Percentiles rank a stretch among this genome's conserved stretches.
These are phyloP conservation scores for Hysterium pulicare DNA, from an alignment of 2,329 filamentous ascomycete species.

Conservation along the genomic window DNA sequence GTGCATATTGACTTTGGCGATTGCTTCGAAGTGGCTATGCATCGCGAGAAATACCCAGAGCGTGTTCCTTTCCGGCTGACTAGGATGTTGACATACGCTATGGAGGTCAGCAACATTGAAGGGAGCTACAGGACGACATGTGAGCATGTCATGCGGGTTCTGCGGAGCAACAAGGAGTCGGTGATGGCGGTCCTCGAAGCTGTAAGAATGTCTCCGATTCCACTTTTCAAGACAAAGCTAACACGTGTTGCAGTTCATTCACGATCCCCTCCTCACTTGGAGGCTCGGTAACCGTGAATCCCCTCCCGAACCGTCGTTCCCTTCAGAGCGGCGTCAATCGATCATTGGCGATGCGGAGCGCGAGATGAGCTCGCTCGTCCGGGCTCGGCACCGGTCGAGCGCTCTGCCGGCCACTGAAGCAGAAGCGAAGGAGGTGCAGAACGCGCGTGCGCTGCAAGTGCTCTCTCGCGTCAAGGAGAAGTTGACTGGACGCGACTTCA, in stretches of 20 bases:
- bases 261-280: conserved; percentile 98
- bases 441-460: conserved; percentile 87
- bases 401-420: conserved; percentile 38
- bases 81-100: conserved; percentile 97
- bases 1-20: conserved; percentile 99
- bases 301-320: conserved; percentile 58
- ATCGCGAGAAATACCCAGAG: conserved; percentile 98
- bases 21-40: conserved; percentile 99
- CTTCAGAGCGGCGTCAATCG: conserved; percentile 58
- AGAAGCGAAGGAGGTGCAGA: conserved; percentile 72
- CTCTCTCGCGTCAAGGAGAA: conserved; percentile 92
- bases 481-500: conserved; percentile 90
- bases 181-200: conserved; percentile 98
- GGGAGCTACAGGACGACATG: conserved; percentile 97
- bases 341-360: conserved; percentile 49
- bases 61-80: conserved; percentile 96
- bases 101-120: conserved; percentile 99
- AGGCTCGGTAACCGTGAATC: conserved; percentile 67
- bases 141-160: conserved; percentile 95
- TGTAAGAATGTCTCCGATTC: conserved; percentile 57
- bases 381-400: conserved; percentile 35
- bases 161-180: conserved; percentile 96
- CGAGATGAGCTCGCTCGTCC: conserved; percentile 29
- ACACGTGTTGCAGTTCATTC: conserved; percentile 71
- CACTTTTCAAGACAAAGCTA: conserved; percentile 14